Conservation (phyloP, 1,284 basidiomycete genomes). For the Cystobasidium slooffiae region DNA sequence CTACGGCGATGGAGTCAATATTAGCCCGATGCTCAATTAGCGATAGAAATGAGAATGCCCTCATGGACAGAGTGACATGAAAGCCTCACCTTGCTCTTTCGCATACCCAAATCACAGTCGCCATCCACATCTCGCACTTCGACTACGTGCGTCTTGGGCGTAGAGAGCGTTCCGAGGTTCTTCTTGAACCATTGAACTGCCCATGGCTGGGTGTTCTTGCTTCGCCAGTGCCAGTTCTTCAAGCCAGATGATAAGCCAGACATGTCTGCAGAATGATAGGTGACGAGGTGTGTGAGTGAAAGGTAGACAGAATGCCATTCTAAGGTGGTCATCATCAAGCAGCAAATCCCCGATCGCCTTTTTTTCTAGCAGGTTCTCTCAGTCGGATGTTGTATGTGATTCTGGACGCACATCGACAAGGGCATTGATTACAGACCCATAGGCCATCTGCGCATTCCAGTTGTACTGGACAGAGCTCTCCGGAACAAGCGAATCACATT, state of each 20-base stretch:
- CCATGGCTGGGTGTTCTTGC: constrained; percentile 44
- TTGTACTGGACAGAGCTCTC: too few relatives aligned
- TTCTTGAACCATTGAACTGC: constrained; percentile 49
- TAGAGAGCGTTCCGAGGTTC: constrained; percentile 45
- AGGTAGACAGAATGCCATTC: background rate
- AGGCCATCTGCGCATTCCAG: too few relatives aligned
- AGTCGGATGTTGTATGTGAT: too few relatives aligned
- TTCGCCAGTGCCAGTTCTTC: constrained; percentile 46
- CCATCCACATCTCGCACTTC: constrained; percentile 49
- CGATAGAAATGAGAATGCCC: background rate
- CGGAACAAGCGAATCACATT: too few relatives aligned
- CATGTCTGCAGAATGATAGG: background rate
- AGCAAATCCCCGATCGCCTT: too few relatives aligned
- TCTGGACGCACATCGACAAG: too few relatives aligned
- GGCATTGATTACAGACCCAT: too few relatives aligned
- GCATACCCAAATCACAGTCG: constrained; percentile 51
- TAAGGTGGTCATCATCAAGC: background rate
- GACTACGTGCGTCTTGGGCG: constrained; percentile 44
- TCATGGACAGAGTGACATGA: background rate
- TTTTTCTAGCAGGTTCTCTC: too few relatives aligned
- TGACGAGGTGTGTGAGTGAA: background rate
- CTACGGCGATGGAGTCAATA: constrained; percentile 10
- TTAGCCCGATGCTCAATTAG: background rate
- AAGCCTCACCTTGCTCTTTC: constrained; percentile 45
- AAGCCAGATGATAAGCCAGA: constrained; percentile 38